phyloP scores from a whole-genome alignment of 352 stramenopile genomes.

The Pythium utonaiense region DNA sequence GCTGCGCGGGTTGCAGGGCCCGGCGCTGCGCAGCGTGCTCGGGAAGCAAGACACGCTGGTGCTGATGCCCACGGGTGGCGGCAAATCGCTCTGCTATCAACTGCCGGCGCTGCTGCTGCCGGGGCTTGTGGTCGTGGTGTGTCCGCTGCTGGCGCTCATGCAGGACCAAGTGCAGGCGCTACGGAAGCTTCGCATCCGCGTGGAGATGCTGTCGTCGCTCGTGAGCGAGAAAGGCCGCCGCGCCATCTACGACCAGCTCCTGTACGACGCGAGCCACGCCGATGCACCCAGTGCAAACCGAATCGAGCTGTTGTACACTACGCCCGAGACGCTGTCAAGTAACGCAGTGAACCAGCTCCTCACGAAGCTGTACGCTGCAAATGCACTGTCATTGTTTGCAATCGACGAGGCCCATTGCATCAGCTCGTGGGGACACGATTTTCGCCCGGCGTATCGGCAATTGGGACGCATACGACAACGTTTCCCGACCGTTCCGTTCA shows the following conservation, averaged over 20 bases:
- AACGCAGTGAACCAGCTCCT: constrained; percentile 48
- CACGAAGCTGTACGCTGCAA: constrained; percentile 21
- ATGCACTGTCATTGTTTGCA: constrained; percentile 49
- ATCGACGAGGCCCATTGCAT: constrained; percentile 93
- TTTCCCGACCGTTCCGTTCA: constrained; percentile 46
- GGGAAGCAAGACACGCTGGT: constrained; percentile 64
- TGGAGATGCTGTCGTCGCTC: constrained; percentile 57
- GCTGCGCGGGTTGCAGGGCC: constrained; percentile 39
- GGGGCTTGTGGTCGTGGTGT: constrained; percentile 86
- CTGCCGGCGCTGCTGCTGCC: constrained; percentile 71
- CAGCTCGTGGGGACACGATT: constrained; percentile 88
- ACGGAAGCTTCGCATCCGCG: constrained; percentile 32
- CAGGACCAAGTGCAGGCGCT: constrained; percentile 83
- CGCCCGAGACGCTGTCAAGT: constrained; percentile 75
- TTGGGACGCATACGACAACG: constrained; percentile 34
- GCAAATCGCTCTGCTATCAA: constrained; percentile 98
- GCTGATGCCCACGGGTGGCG: constrained; percentile 95
- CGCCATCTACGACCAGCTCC: constrained; percentile 28
- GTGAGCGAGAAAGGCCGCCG: constrained; percentile 30
- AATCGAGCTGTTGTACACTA: constrained; percentile 84
- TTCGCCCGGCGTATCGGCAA: constrained; percentile 67
- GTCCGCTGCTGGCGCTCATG: constrained; percentile 87
- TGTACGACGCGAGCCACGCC: constrained; percentile 16
- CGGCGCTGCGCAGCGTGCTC: constrained; percentile 42
- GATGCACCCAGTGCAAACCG: constrained; percentile 1